Base-by-base conservation (phyloP, 495 filamentous ascomycete species). In the Annulohypoxylon stygium region DNA sequence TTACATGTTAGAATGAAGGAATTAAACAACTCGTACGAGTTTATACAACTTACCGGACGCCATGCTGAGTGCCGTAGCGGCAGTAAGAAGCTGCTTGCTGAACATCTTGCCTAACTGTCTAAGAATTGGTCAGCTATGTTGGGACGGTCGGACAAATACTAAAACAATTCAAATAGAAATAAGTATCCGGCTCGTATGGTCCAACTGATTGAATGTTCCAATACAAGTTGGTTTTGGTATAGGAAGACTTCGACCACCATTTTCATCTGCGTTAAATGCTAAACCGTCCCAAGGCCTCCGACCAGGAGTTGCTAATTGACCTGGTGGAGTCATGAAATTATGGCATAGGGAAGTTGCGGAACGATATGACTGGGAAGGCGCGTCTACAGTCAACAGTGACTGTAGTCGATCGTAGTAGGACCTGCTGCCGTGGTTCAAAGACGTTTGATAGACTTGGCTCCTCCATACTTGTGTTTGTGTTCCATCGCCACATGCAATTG, bases 81-180 rank as follows among this genome's bases (percentile, higher is more conserved):
- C 91, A 75, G 97, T 86, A 69, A 94, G 79, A 82, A 93, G 86
- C 78, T 90, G 89, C 83, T 88, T 83, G 84, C 90, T 86, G 79
- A 90, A 87, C 95, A 98, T 97, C 79, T 78, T 86, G 87, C 74
- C 67, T 61, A 70, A 78, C 79, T 78, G 73, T 81, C 69, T 11
- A 34, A 45, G 5, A 4, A 55, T 45, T 54, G 30, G 64, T 73
- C 16, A 73, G 65, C 34, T 57, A 53, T 18, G 23, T 16, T 12
- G 8, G 41, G 45, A 59, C n/a, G 12, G 10, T 43, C 25, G 37
- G n/a, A 37, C 43, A 66, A 50, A 34, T 65, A 2, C 25, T 25
- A 18, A 53, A 10, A 48, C 30, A 30, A 18, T 55, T 8, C 20
- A 47, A 51, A 57, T 47, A 66, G 57, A 61, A 43, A 43, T 20